A percentile compares a stretch with the other conserved stretches of the same genome.
Evolutionary conservation across 345 rosid genomes (phyloP).

Genomic region (Eucalyptus rudis): DNA sequence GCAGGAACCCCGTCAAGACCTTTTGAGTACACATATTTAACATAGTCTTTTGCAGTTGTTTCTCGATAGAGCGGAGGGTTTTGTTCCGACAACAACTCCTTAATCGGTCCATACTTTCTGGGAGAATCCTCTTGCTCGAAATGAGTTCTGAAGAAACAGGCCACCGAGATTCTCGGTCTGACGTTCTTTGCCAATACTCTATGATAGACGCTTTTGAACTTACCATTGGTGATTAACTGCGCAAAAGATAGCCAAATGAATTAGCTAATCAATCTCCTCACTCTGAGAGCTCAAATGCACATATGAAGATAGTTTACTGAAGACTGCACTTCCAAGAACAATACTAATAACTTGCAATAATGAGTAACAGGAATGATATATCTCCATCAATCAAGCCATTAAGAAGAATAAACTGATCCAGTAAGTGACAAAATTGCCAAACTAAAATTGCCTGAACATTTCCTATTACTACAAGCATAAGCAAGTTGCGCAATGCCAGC

Average conservation of each 20-base stretch:
- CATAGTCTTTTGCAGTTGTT: constrained; percentile 4
- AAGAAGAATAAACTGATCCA: background rate
- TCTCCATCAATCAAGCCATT: background rate
- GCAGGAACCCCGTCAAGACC: background rate
- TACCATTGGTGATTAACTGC: constrained; percentile 15
- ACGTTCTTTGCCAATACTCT: constrained; percentile 1
- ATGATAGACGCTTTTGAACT: constrained; percentile 9
- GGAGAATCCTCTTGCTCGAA: background rate
- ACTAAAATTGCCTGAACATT: background rate
- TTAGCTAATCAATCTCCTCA: background rate
- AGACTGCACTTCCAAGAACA: background rate
- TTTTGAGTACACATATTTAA: background rate
- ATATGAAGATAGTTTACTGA: background rate
- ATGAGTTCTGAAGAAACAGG: constrained; percentile 3
- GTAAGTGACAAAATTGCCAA: background rate
- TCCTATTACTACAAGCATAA: background rate
- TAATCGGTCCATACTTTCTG: constrained; percentile 8
- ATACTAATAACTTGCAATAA: background rate
- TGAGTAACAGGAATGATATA: background rate
- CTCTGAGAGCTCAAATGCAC: background rate
- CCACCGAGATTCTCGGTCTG: constrained; percentile 13
- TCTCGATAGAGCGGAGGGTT: constrained; percentile 14
- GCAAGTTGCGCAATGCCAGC: background rate
- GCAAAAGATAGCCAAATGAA: background rate
- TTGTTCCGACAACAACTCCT: constrained; percentile 13